Evolutionary conservation across 2,329 filamentous ascomycete species (phyloP).

Genomic region (Ophiostoma triangulosporum): DNA sequence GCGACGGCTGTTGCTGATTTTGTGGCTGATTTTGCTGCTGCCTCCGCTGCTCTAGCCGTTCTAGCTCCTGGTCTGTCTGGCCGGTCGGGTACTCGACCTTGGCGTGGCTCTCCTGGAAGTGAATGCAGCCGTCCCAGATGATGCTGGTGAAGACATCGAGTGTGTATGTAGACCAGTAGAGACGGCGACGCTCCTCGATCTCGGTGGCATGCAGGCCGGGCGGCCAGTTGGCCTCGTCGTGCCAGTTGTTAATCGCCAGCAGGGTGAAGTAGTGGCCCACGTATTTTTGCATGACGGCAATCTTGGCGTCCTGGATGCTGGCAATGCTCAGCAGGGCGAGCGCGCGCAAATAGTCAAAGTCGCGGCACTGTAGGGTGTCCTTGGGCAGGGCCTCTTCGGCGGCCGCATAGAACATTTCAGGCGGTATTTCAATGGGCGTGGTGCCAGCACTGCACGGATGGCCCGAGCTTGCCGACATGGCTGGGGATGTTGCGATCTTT

Average conservation of each 20-base stretch:
- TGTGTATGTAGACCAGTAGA: conserved; percentile 44
- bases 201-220: conserved; percentile 10
- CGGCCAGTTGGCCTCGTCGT: conserved; percentile 18
- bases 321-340: conserved; percentile 16
- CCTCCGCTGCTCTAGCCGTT: background rate
- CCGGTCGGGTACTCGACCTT: conserved; percentile 33
- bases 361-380: conserved; percentile 13
- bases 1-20: background rate
- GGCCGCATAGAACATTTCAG: conserved; percentile 16
- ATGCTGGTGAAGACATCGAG: conserved; percentile 40
- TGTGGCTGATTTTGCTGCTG: background rate
- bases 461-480: background rate
- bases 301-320: conserved; percentile 17
- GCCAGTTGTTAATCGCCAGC: conserved; percentile 17
- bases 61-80: background rate
- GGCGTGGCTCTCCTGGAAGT: conserved; percentile 30
- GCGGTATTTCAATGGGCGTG: conserved; percentile 8
- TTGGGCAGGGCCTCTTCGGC: conserved; percentile 16
- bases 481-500: background rate
- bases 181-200: conserved; percentile 14
- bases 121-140: conserved; percentile 35
- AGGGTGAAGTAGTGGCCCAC: conserved; percentile 18
- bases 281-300: conserved; percentile 17
- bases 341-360: conserved; percentile 17
- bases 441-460: background rate